These are phyloP conservation scores for Hericium rajendrae DNA, from an alignment of 768 basidiomycete species.

Conservation along the genomic window DNA sequence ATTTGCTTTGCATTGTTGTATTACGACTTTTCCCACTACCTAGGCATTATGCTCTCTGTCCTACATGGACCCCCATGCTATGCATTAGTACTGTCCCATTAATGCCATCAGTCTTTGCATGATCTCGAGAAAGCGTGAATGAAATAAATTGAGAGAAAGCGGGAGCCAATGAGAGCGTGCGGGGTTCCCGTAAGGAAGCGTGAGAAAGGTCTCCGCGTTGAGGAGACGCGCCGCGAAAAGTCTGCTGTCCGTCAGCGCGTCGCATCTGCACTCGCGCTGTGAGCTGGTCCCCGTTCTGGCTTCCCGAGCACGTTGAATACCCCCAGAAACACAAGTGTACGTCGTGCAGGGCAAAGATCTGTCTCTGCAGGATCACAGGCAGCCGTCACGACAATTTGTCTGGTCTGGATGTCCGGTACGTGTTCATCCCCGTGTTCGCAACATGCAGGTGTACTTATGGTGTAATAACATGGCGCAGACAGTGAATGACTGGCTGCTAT, in stretches of 20 bases:
- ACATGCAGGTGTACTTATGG: no score
- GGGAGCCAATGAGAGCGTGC: neutral
- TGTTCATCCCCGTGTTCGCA: no score
- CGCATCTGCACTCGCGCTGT: neutral
- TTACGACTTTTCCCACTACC: constrained; percentile 24
- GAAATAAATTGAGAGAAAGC: neutral
- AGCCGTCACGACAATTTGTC: no score
- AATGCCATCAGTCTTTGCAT: constrained; percentile 18
- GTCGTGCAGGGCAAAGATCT: no score
- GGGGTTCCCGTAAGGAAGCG: neutral
- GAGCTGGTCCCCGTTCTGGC: neutral
- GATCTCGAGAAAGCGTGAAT: neutral
- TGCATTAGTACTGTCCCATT: constrained; percentile 25
- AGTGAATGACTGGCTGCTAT: constrained; percentile 63
- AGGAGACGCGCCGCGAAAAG: neutral
- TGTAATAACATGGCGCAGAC: neutral
- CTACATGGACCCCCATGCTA: constrained; percentile 28
- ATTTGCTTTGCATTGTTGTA: constrained; percentile 30
- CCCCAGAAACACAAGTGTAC: no score
- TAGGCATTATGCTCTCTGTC: constrained; percentile 29
- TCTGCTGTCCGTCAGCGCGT: neutral
- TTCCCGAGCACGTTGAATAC: no score
- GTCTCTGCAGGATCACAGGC: no score
- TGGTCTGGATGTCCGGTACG: no score
- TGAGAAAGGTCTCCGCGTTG: neutral